Evolutionary conservation across 1,139 yeast genomes (phyloP).

Genomic region (Suhomyces atakaporum): DNA sequence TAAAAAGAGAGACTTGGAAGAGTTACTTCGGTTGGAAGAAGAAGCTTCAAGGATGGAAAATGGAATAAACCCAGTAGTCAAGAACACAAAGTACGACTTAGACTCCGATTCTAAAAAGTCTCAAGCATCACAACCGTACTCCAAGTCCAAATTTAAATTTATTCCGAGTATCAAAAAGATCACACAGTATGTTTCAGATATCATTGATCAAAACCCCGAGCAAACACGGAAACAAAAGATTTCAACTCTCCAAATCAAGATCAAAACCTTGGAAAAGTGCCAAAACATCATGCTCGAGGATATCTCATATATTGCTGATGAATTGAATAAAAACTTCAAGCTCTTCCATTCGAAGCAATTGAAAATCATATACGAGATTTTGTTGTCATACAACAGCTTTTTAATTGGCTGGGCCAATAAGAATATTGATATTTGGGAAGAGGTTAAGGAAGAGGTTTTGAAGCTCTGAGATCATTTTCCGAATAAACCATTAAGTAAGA

Average conservation of each 20-base stretch:
- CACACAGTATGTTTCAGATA: slow-evolving; percentile 65
- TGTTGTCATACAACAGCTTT: slow-evolving; percentile 55
- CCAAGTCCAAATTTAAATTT: slow-evolving; percentile 22
- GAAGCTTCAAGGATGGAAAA: slow-evolving; percentile 42
- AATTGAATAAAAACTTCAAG: slow-evolving; percentile 50
- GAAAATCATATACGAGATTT: slow-evolving; percentile 40
- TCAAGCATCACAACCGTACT: slow-evolving; percentile 8
- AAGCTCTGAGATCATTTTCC: slow-evolving; percentile 18
- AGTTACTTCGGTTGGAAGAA: slow-evolving; percentile 41
- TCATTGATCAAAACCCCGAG: slow-evolving; percentile 72
- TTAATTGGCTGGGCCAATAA: slow-evolving; percentile 70
- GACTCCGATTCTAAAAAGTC: slow-evolving; percentile 20
- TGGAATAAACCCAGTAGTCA: slow-evolving; percentile 28
- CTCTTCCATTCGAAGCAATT: slow-evolving; percentile 55
- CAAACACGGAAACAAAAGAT: slow-evolving; percentile 61
- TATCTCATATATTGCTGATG: slow-evolving; percentile 52
- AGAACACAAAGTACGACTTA: slow-evolving; percentile 34
- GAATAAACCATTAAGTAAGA: too few relatives aligned
- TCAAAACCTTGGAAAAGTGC: slow-evolving; percentile 57
- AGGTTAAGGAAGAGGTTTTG: slow-evolving; percentile 50
- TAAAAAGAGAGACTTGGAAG: slow-evolving; percentile 45
- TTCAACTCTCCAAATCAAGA: slow-evolving; percentile 51
- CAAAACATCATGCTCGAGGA: slow-evolving; percentile 60
- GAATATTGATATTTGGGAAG: slow-evolving; percentile 74
- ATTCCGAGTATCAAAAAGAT: slow-evolving; percentile 47